These are phyloP conservation scores for Chaetoceros tenuissimus DNA, from an alignment of 108 stramenopile species.

Conservation along the genomic window DNA sequence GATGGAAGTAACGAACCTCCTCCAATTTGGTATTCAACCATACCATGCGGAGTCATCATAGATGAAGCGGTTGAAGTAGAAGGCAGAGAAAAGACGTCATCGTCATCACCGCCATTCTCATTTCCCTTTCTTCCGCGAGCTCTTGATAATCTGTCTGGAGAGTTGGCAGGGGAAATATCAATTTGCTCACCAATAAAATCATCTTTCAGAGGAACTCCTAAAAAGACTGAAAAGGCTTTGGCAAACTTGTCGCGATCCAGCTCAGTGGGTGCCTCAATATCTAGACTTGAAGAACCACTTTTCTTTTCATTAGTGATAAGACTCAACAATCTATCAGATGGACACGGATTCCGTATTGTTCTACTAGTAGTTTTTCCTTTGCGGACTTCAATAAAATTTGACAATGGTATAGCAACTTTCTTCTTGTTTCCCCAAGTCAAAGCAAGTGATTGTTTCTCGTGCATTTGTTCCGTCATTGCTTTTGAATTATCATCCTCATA, in stretches of 20 bases:
- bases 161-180: neutral
- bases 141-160: neutral
- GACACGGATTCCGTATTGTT: slow-evolving; percentile 45
- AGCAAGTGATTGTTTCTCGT: slow-evolving; percentile 9
- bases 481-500: slow-evolving; percentile 1
- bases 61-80: neutral
- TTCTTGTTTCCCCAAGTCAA: slow-evolving; percentile 85
- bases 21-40: neutral
- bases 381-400: slow-evolving; percentile 51
- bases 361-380: slow-evolving; percentile 81
- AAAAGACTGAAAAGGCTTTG: slow-evolving; percentile 66
- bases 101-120: neutral
- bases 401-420: slow-evolving; percentile 48
- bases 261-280: slow-evolving; percentile 81
- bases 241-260: slow-evolving; percentile 86
- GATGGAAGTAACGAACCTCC: neutral
- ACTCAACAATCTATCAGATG: slow-evolving; percentile 42
- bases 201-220: slow-evolving; percentile 49
- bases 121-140: too few species aligned
- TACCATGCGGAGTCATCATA: neutral
- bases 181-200: slow-evolving; percentile 1
- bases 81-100: neutral
- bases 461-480: neutral
- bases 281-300: slow-evolving; percentile 35
- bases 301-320: slow-evolving; percentile 43